Base-by-base conservation (phyloP, 1,139 yeast genomes). In the Lodderomyces theae region DNA sequence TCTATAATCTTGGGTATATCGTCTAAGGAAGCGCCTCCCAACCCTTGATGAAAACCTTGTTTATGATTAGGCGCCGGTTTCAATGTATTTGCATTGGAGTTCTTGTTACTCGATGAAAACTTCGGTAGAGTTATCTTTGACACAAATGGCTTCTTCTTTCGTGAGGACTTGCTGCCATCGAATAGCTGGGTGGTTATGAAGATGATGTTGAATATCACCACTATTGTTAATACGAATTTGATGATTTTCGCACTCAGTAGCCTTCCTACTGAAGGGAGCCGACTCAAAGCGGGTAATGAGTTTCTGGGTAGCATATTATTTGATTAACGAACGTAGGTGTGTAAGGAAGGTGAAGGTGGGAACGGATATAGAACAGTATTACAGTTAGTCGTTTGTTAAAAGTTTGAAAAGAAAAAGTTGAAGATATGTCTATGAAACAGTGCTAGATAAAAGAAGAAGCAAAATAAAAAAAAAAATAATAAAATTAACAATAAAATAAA, bases 121-220 rank as follows among this genome's bases (percentile, higher is more conserved):
- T 18, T 26, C 32, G 29, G 29, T 15, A 35, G 38, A 3, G 16
- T 24, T 4, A 23, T 3, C 8, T 18, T 31, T 21, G 24, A 31
- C 13, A 31, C 11, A n/a, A 15, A 31, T 10, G 34, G 13, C 22
- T 26, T 25, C 17, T 26, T 17, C 19, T 35, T 35, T 41, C 24
- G 16, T 40, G 23, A n/a, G n/a, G n/a, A 12, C 24, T 38, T 22
- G 40, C 49, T 41, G 19, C 47, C 53, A 39, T 52, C 57, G 9
- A 55, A 32, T 16, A 56, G 35, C 32, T 52, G 42, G 16, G 56
- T 43, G 8, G 57, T 43, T 18, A 56, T 45, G 35, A 53, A 57
- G 16, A 57, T 44, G 2, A 57, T 42, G 41, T 57, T 57, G 5
- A 50, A 37, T 11, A 56, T 22, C n/a, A 56, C 56, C 18, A 56